Conservation (phyloP, 768 basidiomycete species). For the Mycena galericulata region DNA sequence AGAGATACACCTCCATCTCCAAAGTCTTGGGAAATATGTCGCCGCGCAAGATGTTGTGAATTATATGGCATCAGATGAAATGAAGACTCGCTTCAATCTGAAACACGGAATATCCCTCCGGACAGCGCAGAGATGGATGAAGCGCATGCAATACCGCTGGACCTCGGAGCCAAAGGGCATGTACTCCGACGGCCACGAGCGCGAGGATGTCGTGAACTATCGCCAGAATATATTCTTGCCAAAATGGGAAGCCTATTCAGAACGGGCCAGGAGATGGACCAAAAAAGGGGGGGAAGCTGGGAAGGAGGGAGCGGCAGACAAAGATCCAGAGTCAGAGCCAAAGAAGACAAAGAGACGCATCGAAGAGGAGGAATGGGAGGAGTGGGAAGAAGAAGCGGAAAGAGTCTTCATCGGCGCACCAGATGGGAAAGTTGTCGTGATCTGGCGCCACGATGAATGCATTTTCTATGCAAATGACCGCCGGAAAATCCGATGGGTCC, state of each 20-base stretch:
- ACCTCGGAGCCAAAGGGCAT: conserved; percentile 39
- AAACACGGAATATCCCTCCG: conserved; percentile 32
- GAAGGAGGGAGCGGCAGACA: no score
- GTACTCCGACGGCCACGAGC: no score
- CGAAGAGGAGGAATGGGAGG: no score
- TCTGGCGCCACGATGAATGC: conserved; percentile 46
- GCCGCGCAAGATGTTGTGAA: conserved; percentile 17
- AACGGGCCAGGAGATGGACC: conserved; percentile 19
- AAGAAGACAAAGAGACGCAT: not conserved
- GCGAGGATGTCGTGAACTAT: conserved; percentile 48
- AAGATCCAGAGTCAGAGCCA: not conserved
- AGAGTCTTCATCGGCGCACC: not conserved
- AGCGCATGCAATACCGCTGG: conserved; percentile 43
- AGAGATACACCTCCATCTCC: not conserved
- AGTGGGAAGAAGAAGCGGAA: not conserved
- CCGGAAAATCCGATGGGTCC: conserved; percentile 39
- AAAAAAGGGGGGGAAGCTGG: not conserved
- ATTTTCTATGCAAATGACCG: conserved; percentile 49
- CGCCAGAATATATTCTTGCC: conserved; percentile 41
- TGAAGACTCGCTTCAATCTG: conserved; percentile 14
- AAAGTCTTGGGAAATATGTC: not conserved
- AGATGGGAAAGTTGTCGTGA: conserved; percentile 32
- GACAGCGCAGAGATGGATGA: conserved; percentile 50
- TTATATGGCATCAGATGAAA: conserved; percentile 22
- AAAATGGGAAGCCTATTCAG: conserved; percentile 28